Evolutionary conservation across 2,329 filamentous ascomycete species (phyloP), one percentile per base, ranked within the genome.

Genomic region (Pleomassaria siparia): DNA sequence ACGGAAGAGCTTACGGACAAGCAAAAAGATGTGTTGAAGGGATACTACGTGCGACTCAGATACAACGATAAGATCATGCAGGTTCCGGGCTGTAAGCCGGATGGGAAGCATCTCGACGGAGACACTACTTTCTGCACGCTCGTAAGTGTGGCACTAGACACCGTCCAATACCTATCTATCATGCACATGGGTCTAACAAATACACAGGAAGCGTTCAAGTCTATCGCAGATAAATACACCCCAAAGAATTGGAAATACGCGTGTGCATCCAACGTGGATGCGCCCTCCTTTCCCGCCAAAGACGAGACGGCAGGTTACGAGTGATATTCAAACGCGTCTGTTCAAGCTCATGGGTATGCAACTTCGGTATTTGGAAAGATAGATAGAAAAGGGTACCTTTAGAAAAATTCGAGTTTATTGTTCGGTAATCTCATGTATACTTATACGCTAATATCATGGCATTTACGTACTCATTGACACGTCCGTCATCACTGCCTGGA

Each of bases 51-150:
- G 12, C 85, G 94, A 15, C 71, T 99, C 48, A 82, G 91, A 42
- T 99, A 95, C 72, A 99, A 99, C 61, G 94, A 97, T 68, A 78
- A 80, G 44, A 82, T 90, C 3, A 83, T 97, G 64, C 83, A 80
- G 12, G 79, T 99, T 15, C 92, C 92, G 0, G 91, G 89, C 2
- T 99, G 94, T 70, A 84, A 80, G 56, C 72, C 79, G 9, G 72
- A 78, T 0, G 89, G 90, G 6, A 95, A 91, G 51, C 94, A 99
- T 72, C 78, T 96, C 2, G 82, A 89, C 1, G 90, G 90, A 1
- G 88, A 97, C 59, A 86, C 91, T 58, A 88, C 84, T 21, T 92
- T 97, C 63, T 99, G 94, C 73, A 97, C 92, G 0, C 72, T 99
- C 61, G 85, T 88, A 76, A 71, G 82, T 72, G 13, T 37, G 7